Base-by-base conservation (phyloP, 2,329 filamentous ascomycete genomes). In the Ambrosiella xylebori region DNA sequence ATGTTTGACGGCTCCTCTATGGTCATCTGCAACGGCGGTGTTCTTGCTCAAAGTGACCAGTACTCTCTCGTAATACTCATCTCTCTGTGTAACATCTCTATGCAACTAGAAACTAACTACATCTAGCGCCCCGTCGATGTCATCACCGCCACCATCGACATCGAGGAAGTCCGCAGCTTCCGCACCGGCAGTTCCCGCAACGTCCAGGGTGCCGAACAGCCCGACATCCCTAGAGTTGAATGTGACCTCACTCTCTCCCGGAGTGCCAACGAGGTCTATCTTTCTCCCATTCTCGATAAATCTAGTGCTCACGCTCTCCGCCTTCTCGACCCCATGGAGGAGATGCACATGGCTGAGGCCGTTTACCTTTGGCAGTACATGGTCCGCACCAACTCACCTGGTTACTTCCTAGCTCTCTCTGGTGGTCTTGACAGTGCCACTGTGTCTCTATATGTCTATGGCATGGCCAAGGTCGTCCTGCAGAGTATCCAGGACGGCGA, bases 131-230 rank as follows among this genome's bases (percentile, higher is more conserved):
- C 74, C 27, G 81, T 86, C 5, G 82, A 86, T 63, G 80, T 86
- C 3, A 69, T 83, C 15, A 78, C 75, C 4, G 83, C 82, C 2
- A 85, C 81, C 0, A 73, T 86, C 6, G 82, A 86, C 63, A 71
- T 86, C 1, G 86, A 91, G 64, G 81, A 87, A 62, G 84, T 91
- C 5, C 72, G 84, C 38, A 71, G 75, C 1, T 82, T 75, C 63
- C 73, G 85, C 0, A 77, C 70, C n/a, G 71, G 73, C 0, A 73
- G 76, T 7, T 78, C 77, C 11, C 73, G 81, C 57, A 76, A 77
- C 6, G 65, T 80, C 19, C 84, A 86, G 65, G 77, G 80, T 7
- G 74, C 78, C 59, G 59, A 66, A 68, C 41, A 68, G 66, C 52
- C 68, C 68, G 35, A 66, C 19, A 68, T 61, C 57, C 65, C 54